phyloP scores from a whole-genome alignment of 2,329 filamentous ascomycete genomes.

The Aspergillus costaricaensis region DNA sequence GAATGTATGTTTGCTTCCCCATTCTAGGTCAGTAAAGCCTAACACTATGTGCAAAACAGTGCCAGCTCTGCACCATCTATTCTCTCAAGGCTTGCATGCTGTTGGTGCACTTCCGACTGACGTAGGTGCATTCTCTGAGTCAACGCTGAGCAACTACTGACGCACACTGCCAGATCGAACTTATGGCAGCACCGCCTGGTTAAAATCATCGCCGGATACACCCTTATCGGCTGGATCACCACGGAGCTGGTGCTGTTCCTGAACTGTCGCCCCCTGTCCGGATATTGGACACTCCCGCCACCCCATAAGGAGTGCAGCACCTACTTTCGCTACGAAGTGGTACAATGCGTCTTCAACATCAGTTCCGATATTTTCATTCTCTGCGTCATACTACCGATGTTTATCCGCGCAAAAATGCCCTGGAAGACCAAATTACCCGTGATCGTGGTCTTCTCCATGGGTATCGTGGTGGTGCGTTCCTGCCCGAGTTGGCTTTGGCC shows the following conservation, averaged over 20 bases:
- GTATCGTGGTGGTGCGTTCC: slow-evolving; percentile 2
- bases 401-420: background rate
- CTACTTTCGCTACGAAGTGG: background rate
- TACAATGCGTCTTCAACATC: slow-evolving; percentile 1
- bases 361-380: slow-evolving; percentile 3
- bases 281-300: slow-evolving; percentile 4
- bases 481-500: background rate
- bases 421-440: slow-evolving; percentile 8
- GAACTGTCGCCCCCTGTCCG: slow-evolving; percentile 1
- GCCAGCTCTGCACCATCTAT: slow-evolving; percentile 9
- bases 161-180: background rate
- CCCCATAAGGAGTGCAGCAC: background rate
- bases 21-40: background rate
- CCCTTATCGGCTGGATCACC: background rate
- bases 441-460: slow-evolving; percentile 7
- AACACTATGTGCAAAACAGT: background rate
- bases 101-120: slow-evolving; percentile 7
- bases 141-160: background rate
- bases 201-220: background rate
- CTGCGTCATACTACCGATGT: slow-evolving; percentile 1
- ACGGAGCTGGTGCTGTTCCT: slow-evolving; percentile 8
- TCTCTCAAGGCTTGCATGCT: slow-evolving; percentile 8
- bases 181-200: slow-evolving; percentile 7
- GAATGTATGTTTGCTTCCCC: background rate
- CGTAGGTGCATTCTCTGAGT: background rate